phyloP scores from a whole-genome alignment of 148 eudicot species.

The Silene uniflora region DNA sequence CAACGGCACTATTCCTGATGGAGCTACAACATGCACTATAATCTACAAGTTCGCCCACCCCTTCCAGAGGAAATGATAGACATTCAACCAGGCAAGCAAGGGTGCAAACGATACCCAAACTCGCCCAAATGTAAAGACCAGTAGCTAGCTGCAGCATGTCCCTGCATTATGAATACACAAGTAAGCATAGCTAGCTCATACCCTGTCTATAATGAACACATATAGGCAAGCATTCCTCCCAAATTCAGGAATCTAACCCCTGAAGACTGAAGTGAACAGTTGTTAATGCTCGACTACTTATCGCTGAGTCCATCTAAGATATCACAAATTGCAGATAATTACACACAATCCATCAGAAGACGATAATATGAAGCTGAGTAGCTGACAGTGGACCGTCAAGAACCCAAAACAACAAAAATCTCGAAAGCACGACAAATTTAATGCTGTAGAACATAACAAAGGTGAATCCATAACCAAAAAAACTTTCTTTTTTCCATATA shows the following conservation, averaged over 20 bases:
- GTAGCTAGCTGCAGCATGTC: conserved; percentile 33
- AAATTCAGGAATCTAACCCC: background rate
- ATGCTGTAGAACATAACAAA: background rate
- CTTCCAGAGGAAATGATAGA: conserved; percentile 38
- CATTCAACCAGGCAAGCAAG: conserved; percentile 33
- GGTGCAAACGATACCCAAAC: conserved; percentile 32
- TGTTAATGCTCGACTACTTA: background rate
- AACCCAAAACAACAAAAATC: conserved; percentile 4
- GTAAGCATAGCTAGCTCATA: conserved; percentile 2
- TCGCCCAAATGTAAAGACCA: conserved; percentile 33
- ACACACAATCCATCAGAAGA: background rate
- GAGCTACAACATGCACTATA: conserved; percentile 37
- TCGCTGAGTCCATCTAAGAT: background rate
- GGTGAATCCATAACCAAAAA: background rate
- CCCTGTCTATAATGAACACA: background rate
- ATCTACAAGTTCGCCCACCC: conserved; percentile 23
- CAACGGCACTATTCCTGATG: conserved; percentile 24
- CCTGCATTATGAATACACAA: conserved; percentile 29
- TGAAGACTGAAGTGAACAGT: background rate
- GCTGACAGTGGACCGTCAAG: background rate
- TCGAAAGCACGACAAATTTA: background rate
- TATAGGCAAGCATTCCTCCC: no score
- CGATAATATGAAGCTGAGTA: background rate
- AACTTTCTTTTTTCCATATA: background rate
- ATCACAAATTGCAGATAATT: background rate